Conservation (phyloP, 441 rosid genomes). For the Viola pubescens region DNA sequence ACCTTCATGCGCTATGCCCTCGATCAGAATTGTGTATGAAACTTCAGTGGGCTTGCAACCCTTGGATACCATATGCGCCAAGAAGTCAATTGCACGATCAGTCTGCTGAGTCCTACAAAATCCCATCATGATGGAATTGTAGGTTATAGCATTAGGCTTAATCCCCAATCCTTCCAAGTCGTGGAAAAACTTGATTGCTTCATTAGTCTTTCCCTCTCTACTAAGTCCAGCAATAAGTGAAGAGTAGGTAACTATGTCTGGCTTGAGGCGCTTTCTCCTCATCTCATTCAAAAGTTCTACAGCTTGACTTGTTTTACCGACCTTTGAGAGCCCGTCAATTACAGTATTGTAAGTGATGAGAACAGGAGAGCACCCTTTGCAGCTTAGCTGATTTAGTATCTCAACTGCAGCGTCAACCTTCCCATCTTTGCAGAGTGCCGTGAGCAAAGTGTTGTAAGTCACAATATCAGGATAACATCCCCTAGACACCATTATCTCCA, state of each 20-base stretch:
- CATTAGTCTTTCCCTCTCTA: conserved; percentile 71
- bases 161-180: conserved; percentile 64
- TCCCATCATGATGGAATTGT: conserved; percentile 63
- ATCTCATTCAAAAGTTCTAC: conserved; percentile 60
- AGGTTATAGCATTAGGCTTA: conserved; percentile 55
- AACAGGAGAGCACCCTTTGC: conserved; percentile 72
- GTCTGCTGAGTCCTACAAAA: conserved; percentile 68
- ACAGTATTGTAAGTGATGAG: conserved; percentile 74
- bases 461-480: conserved; percentile 93
- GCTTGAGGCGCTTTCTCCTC: conserved; percentile 61
- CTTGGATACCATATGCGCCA: conserved; percentile 64
- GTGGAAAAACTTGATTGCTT: conserved; percentile 61
- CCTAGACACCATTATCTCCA: conserved; percentile 75
- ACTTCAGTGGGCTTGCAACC: conserved; percentile 72
- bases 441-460: conserved; percentile 75
- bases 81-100: conserved; percentile 71
- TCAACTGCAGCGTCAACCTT: conserved; percentile 81
- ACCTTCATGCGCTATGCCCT: conserved; percentile 79
- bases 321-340: conserved; percentile 74
- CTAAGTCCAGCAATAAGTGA: conserved; percentile 71
- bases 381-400: conserved; percentile 64
- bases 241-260: conserved; percentile 63
- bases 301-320: conserved; percentile 70
- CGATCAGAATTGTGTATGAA: conserved; percentile 68
- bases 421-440: conserved; percentile 86